Evolutionary conservation across 345 rosid species (phyloP).

Genomic region (Gossypium arboreum): DNA sequence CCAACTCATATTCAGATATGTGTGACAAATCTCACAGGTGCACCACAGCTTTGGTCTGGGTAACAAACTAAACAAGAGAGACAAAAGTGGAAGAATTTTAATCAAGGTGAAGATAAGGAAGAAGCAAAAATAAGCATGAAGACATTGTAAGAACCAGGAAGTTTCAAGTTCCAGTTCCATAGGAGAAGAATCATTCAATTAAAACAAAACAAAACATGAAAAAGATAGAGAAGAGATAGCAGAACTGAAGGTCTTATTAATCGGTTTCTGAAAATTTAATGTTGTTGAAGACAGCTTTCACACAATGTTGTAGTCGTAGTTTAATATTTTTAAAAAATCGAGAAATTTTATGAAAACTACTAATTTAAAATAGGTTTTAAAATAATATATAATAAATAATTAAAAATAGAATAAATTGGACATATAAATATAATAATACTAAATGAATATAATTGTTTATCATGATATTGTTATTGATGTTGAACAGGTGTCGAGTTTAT

Average conservation of each 20-base stretch:
- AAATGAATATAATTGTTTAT: too few relatives aligned
- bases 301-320: neutral
- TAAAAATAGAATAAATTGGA: too few relatives aligned
- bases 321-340: too few relatives aligned
- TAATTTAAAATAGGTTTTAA: too few relatives aligned
- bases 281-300: neutral
- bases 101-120: constrained; percentile 17
- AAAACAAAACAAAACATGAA: neutral
- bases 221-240: neutral
- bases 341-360: too few relatives aligned
- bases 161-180: constrained; percentile 27
- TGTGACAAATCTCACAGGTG: constrained; percentile 59
- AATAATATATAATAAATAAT: too few relatives aligned
- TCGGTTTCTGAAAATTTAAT: constrained; percentile 14
- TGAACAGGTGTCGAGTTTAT: accelerated
- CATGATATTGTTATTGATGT: too few relatives aligned
- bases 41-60: constrained; percentile 44
- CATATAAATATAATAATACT: too few relatives aligned
- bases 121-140: constrained; percentile 11
- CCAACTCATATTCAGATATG: constrained; percentile 60
- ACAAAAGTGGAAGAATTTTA: constrained; percentile 17
- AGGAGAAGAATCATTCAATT: neutral
- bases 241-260: constrained; percentile 6
- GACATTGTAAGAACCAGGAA: constrained; percentile 15
- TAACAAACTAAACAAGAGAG: constrained; percentile 13